Evolutionary conservation across 2,329 filamentous ascomycete genomes (phyloP), one percentile per base, ranked within the genome.

Genomic region (Colletotrichum melonis): DNA sequence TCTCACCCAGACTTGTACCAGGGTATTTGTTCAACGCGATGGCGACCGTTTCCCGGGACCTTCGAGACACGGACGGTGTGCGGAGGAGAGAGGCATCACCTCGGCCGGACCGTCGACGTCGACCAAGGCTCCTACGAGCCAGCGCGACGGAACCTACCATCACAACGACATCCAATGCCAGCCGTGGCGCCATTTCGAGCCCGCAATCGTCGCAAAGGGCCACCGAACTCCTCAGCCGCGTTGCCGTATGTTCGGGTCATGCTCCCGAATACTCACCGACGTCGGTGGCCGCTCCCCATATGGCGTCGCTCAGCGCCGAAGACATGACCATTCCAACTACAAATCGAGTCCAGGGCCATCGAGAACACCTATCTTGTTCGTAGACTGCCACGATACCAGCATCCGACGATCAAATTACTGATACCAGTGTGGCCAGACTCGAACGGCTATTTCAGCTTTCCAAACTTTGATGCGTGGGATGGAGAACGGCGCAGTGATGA

Each of bases 381-480:
- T 72, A 19, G 32, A 55, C 35, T 26, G 22, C 8, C 58, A 58
- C 58, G 22, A 28, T 32, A 19, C 5, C 7, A n/a, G 19, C n/a
- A 6, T 22, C 14, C 12, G 4, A 14, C 19, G 9, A 28, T 24
- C 30, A 26, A 6, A 54, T 71, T 59, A 57, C 68, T 72, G 60
- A 73, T 28, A 22, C 54, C 26, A 26, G 56, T 38, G 38, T 35
- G 42, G 8, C 14, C 32, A 75, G 74, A 75, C 52, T 59, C 73
- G 11, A 71, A 70, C 69, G 88, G 90, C 74, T 94, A 94, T 82
- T 91, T 93, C 79, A 93, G 92, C 84, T 94, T 94, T 79, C 92
- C 92, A 19, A 92, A 89, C 80, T 94, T 93, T 81, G 92, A 94
- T 78, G 88, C 90, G 73, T 93, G 91, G 86, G 88, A 89, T 55